Evolutionary conservation across 1,139 yeast species (phyloP), one percentile per base, ranked within the genome.

Genomic region (Pneumocystis wakefieldiae): DNA sequence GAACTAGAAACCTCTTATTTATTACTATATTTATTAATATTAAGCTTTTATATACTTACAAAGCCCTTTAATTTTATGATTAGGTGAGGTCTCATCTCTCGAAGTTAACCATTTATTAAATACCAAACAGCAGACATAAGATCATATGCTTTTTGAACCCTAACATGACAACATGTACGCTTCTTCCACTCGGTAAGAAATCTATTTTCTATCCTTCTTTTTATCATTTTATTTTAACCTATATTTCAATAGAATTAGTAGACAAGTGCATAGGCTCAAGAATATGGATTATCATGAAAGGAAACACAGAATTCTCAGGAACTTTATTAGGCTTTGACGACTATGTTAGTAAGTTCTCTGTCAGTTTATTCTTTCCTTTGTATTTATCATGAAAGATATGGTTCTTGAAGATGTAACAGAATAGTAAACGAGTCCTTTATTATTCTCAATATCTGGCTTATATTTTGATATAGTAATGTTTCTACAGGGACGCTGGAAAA

Each of bases 321-420:
- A 87, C 85, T 10, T 78, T 92, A 63, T 82, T 86, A 36, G 98
- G 97, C 0, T 91, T 92, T 73, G 98, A 92, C 73, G 97, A 92
- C 74, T 91, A 85, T 71, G 97, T 92, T 66, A 92, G 71, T 68
- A 68, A 59, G 71, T 67, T n/a, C 15, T 32, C 6, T 36, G 32
- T 3, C 15, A 19, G 12, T 35, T 19, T 15, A 55, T 19, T n/a
- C 3, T 28, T 29, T 35, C 5, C 17, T 35, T 15, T 32, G 28
- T 59, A 57, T 63, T 61, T 12, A 17, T 32, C 15, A 32, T 15
- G 8, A n/a, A 32, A 69, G 71, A 92, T 74, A 85, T 91, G 78
- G 96, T 92, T 12, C 80, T 91, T 67, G 87, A 86, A 71, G 85
- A 89, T 70, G 97, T 87, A 42, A 80, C 81, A 8, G 97, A 90